Evolutionary conservation across 768 basidiomycete genomes (phyloP).

Genomic region (Cantharellus cinnabarinus): DNA sequence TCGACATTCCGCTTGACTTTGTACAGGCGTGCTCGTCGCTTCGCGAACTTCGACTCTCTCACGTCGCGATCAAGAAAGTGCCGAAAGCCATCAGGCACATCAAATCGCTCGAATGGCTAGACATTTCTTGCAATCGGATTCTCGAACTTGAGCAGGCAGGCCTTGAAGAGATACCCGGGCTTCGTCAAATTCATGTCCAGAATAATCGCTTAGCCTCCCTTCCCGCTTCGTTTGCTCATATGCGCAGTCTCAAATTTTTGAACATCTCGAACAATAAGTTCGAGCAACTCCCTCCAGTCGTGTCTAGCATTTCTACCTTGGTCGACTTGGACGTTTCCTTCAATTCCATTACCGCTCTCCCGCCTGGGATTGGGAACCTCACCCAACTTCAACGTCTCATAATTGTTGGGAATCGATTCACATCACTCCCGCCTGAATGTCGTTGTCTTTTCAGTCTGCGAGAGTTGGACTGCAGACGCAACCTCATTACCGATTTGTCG

Average conservation of each 20-base stretch:
- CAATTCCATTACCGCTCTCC: slow-evolving; percentile 69
- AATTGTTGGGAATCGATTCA: slow-evolving; percentile 72
- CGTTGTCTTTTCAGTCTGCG: slow-evolving; percentile 35
- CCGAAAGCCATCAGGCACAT: slow-evolving; percentile 68
- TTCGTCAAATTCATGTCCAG: slow-evolving; percentile 52
- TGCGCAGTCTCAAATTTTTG: slow-evolving; percentile 49
- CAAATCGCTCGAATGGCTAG: slow-evolving; percentile 51
- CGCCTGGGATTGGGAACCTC: slow-evolving; percentile 57
- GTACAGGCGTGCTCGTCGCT: slow-evolving; percentile 71
- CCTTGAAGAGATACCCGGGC: slow-evolving; percentile 51
- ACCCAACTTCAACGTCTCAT: slow-evolving; percentile 46
- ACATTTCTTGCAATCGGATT: slow-evolving; percentile 83
- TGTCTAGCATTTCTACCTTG: slow-evolving; percentile 53
- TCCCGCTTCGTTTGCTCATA: slow-evolving; percentile 64
- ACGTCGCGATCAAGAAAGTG: slow-evolving; percentile 89
- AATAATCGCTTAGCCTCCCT: slow-evolving; percentile 83
- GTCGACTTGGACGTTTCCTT: slow-evolving; percentile 85
- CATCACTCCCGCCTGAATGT: slow-evolving; percentile 46
- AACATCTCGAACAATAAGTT: slow-evolving; percentile 98
- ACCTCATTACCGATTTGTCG: slow-evolving; percentile 57
- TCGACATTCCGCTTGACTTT: slow-evolving; percentile 92
- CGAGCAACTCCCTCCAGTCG: slow-evolving; percentile 44
- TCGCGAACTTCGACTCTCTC: slow-evolving; percentile 65
- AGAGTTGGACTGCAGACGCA: slow-evolving; percentile 69
- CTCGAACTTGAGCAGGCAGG: slow-evolving; percentile 70